Evolutionary conservation across 768 basidiomycete genomes (phyloP).

Genomic region (Tremella yokohamensis): DNA sequence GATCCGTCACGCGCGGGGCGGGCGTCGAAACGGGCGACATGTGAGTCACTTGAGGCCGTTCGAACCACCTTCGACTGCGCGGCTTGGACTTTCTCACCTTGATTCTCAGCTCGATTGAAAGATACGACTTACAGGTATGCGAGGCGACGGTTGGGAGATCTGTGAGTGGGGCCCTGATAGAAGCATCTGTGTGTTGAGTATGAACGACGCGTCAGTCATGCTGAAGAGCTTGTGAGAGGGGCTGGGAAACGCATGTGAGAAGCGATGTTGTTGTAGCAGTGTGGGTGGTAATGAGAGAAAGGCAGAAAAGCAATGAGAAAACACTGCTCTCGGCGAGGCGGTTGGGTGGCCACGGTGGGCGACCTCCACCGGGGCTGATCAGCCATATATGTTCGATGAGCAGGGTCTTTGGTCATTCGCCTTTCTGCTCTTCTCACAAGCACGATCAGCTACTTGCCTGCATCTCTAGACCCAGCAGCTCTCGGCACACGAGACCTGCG

Average conservation of each 20-base stretch:
- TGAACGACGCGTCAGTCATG: too few relatives aligned
- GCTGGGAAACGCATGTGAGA: too few relatives aligned
- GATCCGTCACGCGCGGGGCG: too few relatives aligned
- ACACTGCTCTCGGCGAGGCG: background rate
- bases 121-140: background rate
- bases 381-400: too few relatives aligned
- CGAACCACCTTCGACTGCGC: background rate
- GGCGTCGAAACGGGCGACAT: too few relatives aligned
- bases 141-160: background rate
- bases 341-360: background rate
- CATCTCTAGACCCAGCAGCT: too few relatives aligned
- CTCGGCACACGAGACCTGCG: too few relatives aligned
- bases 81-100: background rate
- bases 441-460: too few relatives aligned
- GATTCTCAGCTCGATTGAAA: background rate
- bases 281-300: background rate
- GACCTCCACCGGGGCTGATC: slow-evolving; percentile 3
- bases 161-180: background rate
- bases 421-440: too few relatives aligned
- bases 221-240: background rate
- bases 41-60: background rate
- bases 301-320: background rate
- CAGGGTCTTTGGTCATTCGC: too few relatives aligned
- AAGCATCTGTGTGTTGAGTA: too few relatives aligned
- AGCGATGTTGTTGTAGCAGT: background rate